Conservation (phyloP, 192 early-diverging fungal genomes). For the Backusella parvicylindrica region DNA sequence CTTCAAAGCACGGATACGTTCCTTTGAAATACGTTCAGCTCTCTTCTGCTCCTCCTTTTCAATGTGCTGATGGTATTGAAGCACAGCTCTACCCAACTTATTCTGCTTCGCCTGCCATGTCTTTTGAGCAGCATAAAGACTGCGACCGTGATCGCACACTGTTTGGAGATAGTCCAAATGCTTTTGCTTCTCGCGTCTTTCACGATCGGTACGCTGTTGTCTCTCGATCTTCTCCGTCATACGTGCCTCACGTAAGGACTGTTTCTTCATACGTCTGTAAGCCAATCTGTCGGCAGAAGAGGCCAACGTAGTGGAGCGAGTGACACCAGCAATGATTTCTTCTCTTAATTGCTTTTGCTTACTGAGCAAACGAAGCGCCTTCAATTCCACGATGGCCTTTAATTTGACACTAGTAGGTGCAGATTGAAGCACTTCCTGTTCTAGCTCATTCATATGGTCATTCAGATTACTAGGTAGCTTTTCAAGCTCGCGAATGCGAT, state of each 20-base stretch:
- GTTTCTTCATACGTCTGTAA: slow-evolving; percentile 80
- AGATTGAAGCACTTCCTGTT: slow-evolving; percentile 14
- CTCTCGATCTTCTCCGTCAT: slow-evolving; percentile 89
- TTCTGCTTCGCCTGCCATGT: slow-evolving; percentile 61
- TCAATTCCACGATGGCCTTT: slow-evolving; percentile 86
- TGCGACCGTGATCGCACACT: slow-evolving; percentile 73
- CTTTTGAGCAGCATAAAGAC: slow-evolving; percentile 65
- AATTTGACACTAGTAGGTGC: slow-evolving; percentile 33
- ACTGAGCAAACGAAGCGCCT: slow-evolving; percentile 72
- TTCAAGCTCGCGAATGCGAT: slow-evolving; percentile 79
- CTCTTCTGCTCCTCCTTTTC: slow-evolving; percentile 96
- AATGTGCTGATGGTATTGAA: slow-evolving; percentile 73
- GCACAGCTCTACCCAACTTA: slow-evolving; percentile 75
- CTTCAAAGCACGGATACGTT: slow-evolving; percentile 95
- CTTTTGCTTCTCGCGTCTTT: slow-evolving; percentile 80
- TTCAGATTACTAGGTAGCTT: slow-evolving; percentile 4
- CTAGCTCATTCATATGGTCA: not conserved
- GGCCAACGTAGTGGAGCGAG: slow-evolving; percentile 70
- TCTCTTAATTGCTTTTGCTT: slow-evolving; percentile 58
- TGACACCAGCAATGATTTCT: slow-evolving; percentile 71
- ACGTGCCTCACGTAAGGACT: slow-evolving; percentile 77
- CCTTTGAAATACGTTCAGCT: slow-evolving; percentile 77
- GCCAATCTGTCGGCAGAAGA: slow-evolving; percentile 75
- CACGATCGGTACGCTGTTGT: slow-evolving; percentile 83
- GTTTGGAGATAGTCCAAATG: slow-evolving; percentile 76